Evolutionary conservation across 2,329 filamentous ascomycete species (phyloP), one percentile per base, ranked within the genome.

Genomic region (Chrysosphaeria jannelii): DNA sequence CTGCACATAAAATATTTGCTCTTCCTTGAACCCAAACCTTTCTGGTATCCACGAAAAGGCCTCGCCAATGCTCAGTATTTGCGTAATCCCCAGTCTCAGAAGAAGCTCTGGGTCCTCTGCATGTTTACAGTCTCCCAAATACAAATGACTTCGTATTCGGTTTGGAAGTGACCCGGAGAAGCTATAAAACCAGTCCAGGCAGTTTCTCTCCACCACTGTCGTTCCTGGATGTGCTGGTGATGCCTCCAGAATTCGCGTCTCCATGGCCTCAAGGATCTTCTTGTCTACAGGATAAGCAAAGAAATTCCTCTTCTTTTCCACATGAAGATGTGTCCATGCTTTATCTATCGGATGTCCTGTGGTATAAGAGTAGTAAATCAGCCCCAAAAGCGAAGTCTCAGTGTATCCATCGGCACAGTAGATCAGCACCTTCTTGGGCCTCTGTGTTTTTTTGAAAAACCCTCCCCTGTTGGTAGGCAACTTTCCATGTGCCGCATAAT

Each of bases 331-430:
- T 7, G 93, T 51, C 79, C 79, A 93, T 6, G 85, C 79, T 26
- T 78, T 63, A 14, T 79, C 70, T 1, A 81, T 58, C 0, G 79
- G 58, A 8, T 64, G 51, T 5, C 75, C 76, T 30, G 85, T 75
- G 25, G 72, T 75, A 43, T 78, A 97, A 55, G 88, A 89, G 39
- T 69, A 76, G 43, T 97, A 97, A 7, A 81, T 75, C 19, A 97
- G 61, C 2, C 62, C 76, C 10, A 97, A 53, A 42, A 97, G 56
- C 2, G 78, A 78, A 2, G 72, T 81, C 43, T 97, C 85, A 0
- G 85, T 97, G 37, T 97, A 97, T 10, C 85, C 85, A 41, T 97
- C 85, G 3, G 69, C 67, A 41, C 85, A 93, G 43, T 93, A 81
- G 19, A 97, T 72, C 15, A 93, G 57, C 16, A 93, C 62, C 37